Percentiles rank a stretch among this genome's conserved stretches.
These are phyloP conservation scores for Psophocarpus tetragonolobus DNA, from an alignment of 306 rosid genomes.

Conservation along the genomic window DNA sequence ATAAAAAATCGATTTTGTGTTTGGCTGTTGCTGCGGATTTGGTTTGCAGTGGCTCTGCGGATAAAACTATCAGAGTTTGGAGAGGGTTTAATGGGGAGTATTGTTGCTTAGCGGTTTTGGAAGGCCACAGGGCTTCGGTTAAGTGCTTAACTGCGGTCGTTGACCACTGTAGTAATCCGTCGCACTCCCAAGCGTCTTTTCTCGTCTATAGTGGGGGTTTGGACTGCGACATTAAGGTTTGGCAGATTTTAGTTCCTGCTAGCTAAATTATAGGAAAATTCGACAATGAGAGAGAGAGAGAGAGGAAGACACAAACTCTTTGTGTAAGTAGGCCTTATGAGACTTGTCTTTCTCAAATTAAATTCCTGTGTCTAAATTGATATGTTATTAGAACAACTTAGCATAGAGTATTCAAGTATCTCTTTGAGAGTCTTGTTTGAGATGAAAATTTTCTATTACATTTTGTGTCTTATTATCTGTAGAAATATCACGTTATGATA, in stretches of 20 bases:
- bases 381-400: too few relatives aligned
- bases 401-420: too few relatives aligned
- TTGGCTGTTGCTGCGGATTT: constrained; percentile 61
- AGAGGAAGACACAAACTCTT: too few relatives aligned
- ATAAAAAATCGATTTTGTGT: constrained; percentile 70
- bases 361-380: too few relatives aligned
- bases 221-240: constrained; percentile 77
- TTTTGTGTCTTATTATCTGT: too few relatives aligned
- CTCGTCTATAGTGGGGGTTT: constrained; percentile 76
- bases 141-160: constrained; percentile 69
- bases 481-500: too few relatives aligned
- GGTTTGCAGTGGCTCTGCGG: constrained; percentile 89
- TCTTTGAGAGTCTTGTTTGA: too few relatives aligned
- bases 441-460: too few relatives aligned
- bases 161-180: constrained; percentile 38
- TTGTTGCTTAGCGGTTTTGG: constrained; percentile 65
- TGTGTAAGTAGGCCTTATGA: too few relatives aligned
- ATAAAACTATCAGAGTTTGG: constrained; percentile 78
- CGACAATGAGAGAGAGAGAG: too few relatives aligned
- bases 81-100: constrained; percentile 51
- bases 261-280: constrained; percentile 27
- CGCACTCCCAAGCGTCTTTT: constrained; percentile 43
- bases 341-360: too few relatives aligned
- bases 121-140: constrained; percentile 77
- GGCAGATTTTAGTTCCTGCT: constrained; percentile 65